Evolutionary conservation across 257 asterid genomes (phyloP).

Genomic region (Apocynum venetum): DNA sequence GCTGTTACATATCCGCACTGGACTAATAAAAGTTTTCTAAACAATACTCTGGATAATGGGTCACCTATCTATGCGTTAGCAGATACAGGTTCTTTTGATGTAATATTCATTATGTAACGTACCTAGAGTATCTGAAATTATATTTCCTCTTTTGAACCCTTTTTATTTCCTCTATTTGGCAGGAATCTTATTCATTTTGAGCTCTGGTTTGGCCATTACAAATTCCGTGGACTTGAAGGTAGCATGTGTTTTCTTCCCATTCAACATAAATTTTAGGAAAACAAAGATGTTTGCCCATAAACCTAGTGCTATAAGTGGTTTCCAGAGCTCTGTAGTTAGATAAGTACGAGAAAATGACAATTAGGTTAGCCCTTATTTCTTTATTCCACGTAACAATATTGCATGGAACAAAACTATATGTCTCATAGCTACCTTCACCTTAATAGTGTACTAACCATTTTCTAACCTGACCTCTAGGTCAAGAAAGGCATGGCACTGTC

Average conservation of each 20-base stretch:
- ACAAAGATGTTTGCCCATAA: background rate
- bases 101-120: conserved; percentile 10
- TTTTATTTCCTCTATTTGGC: conserved; percentile 16
- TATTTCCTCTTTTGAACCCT: conserved; percentile 2
- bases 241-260: conserved; percentile 6
- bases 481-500: conserved; percentile 61
- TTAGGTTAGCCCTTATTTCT: background rate
- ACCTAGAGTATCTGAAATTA: background rate
- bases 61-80: conserved; percentile 58
- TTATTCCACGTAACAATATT: background rate
- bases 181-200: conserved; percentile 60
- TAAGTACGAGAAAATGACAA: background rate
- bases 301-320: background rate
- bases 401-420: background rate
- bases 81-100: conserved; percentile 40
- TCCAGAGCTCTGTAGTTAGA: background rate
- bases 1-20: conserved; percentile 41
- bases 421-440: background rate
- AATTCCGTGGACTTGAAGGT: conserved; percentile 63
- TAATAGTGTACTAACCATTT: background rate
- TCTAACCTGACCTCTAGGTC: conserved; percentile 43
- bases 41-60: conserved; percentile 31
- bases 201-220: conserved; percentile 37
- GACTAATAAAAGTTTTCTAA: conserved; percentile 19
- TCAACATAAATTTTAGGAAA: background rate